These are phyloP conservation scores for Dissoconium aciculare DNA, from an alignment of 2,329 filamentous ascomycete genomes.

Conservation along the genomic window DNA sequence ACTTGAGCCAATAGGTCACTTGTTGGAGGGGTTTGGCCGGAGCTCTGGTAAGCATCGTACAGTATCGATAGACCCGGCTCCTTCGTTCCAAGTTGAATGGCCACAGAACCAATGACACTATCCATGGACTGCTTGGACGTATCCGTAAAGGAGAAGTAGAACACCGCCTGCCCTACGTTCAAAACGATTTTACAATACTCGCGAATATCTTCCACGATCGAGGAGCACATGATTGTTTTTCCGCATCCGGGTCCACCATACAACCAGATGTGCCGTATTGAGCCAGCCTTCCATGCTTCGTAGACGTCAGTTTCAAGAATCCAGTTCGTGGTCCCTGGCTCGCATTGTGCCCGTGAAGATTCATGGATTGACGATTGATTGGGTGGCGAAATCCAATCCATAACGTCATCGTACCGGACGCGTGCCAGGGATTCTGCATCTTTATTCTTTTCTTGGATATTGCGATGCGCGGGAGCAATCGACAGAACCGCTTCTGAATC, in stretches of 20 bases:
- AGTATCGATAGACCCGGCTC: neutral
- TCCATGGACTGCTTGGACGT: slow-evolving; percentile 10
- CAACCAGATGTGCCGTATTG: slow-evolving; percentile 9
- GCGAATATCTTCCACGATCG: slow-evolving; percentile 7
- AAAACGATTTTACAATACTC: neutral
- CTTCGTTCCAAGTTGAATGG: slow-evolving; percentile 8
- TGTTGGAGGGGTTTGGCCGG: no score
- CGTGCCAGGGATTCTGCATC: no score
- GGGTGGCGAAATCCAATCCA: slow-evolving; percentile 11
- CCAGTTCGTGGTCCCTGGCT: slow-evolving; percentile 14
- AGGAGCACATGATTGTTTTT: slow-evolving; percentile 15
- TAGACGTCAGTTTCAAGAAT: slow-evolving; percentile 9
- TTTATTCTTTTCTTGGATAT: no score
- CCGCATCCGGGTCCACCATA: slow-evolving; percentile 14
- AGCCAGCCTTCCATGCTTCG: slow-evolving; percentile 8
- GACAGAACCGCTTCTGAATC: no score
- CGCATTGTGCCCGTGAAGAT: slow-evolving; percentile 9
- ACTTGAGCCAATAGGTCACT: slow-evolving; percentile 8
- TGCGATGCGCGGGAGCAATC: no score
- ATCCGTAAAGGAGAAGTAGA: slow-evolving; percentile 13
- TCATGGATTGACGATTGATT: slow-evolving; percentile 11
- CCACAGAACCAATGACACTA: slow-evolving; percentile 9
- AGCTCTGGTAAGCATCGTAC: no score
- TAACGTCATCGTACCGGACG: no score
- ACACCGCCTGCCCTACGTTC: slow-evolving; percentile 2